Percentiles rank a stretch among this genome's conserved stretches.
phyloP scores from a whole-genome alignment of 441 rosid genomes.

The Adansonia grandidieri region DNA sequence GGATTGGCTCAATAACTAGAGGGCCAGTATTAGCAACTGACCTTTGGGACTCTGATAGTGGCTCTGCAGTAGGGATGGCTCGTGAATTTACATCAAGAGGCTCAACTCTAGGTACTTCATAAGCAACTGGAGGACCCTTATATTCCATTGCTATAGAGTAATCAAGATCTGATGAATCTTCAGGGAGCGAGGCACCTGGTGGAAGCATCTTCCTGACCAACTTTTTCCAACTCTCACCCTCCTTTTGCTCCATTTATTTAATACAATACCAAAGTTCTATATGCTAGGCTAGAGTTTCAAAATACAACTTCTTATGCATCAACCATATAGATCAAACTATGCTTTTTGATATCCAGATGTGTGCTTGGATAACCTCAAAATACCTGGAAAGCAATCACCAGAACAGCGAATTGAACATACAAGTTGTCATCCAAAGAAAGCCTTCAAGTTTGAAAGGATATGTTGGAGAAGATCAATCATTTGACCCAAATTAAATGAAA shows the following conservation, averaged over 20 bases:
- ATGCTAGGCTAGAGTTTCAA: conserved; percentile 21
- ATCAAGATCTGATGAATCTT: conserved; percentile 66
- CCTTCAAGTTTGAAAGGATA: conserved; percentile 41
- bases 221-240: conserved; percentile 74
- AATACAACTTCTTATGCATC: conserved; percentile 17
- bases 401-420: conserved; percentile 27
- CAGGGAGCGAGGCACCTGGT: conserved; percentile 81
- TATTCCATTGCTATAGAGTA: conserved; percentile 91
- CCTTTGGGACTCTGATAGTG: conserved; percentile 50
- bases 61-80: conserved; percentile 59
- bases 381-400: conserved; percentile 14
- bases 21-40: conserved; percentile 39
- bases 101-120: conserved; percentile 76
- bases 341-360: conserved; percentile 14
- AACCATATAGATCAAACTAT: conserved; percentile 18
- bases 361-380: conserved; percentile 17
- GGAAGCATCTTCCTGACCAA: conserved; percentile 87
- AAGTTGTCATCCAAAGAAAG: conserved; percentile 35
- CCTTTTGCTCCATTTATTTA: conserved; percentile 48
- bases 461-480: conserved; percentile 25
- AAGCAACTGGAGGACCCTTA: conserved; percentile 71
- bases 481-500: conserved; percentile 31
- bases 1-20: conserved; percentile 64
- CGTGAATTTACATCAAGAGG: conserved; percentile 68
- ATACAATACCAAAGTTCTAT: conserved; percentile 10